These are phyloP conservation scores for Pseudogymnoascus sp. DNA, from an alignment of 2,329 filamentous ascomycete species.

Conservation along the genomic window DNA sequence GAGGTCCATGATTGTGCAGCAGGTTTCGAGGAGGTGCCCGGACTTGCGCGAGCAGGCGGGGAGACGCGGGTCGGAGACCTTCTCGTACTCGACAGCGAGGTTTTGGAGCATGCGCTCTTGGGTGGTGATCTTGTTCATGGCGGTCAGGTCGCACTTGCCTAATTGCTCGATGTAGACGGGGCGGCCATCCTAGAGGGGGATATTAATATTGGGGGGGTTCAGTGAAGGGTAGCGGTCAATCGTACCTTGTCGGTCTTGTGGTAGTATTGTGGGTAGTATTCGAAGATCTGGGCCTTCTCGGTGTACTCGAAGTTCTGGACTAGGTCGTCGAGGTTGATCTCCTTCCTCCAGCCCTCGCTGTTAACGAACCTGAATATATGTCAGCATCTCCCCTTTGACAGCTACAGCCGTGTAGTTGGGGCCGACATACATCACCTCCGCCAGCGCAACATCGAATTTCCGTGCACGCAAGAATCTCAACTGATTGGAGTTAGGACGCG, in stretches of 20 bases:
- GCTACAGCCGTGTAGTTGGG: not conserved
- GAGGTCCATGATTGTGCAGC: constrained; percentile 96
- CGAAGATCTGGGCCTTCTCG: constrained; percentile 74
- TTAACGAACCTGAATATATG: constrained; percentile 66
- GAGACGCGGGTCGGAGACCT: constrained; percentile 82
- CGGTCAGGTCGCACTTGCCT: constrained; percentile 81
- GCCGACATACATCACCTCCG: constrained; percentile 74
- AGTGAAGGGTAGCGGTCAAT: not conserved
- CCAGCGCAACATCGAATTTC: constrained; percentile 80
- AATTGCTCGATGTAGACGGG: constrained; percentile 96
- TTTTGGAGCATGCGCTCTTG: constrained; percentile 92
- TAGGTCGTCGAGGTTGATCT: constrained; percentile 75
- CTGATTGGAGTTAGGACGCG: constrained; percentile 32
- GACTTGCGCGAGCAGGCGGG: constrained; percentile 92
- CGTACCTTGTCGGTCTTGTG: constrained; percentile 84
- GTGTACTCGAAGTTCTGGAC: constrained; percentile 76
- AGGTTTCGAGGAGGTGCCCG: constrained; percentile 86
- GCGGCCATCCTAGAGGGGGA: constrained; percentile 67
- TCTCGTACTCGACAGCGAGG: constrained; percentile 96
- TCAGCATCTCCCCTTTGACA: constrained; percentile 18
- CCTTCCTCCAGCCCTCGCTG: constrained; percentile 82
- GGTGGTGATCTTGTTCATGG: constrained; percentile 89
- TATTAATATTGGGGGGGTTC: constrained; percentile 13
- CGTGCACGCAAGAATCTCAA: constrained; percentile 86
- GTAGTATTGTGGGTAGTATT: constrained; percentile 98